phyloP scores from a whole-genome alignment of 2,329 filamentous ascomycete genomes.

The Lasiodiplodia citricola region DNA sequence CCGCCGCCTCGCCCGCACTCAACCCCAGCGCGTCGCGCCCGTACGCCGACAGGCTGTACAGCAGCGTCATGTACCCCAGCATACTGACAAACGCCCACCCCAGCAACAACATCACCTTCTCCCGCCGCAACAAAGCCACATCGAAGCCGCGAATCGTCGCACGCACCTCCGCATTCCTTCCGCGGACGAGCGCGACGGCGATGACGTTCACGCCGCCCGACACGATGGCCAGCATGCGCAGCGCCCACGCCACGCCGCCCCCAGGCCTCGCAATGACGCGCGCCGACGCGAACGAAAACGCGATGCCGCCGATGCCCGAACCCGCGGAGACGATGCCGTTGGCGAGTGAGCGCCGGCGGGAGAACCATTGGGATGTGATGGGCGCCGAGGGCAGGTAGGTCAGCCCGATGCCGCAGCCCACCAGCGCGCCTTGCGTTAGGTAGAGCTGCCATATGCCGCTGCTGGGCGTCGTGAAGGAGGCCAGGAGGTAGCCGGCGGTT shows the following conservation, averaged over 20 bases:
- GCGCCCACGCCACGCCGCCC: constrained; percentile 50
- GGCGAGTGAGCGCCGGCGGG: constrained; percentile 39
- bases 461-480: constrained; percentile 35
- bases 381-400: constrained; percentile 42
- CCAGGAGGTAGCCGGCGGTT: constrained; percentile 30
- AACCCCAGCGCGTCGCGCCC: constrained; percentile 50
- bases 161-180: not conserved
- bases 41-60: constrained; percentile 56
- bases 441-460: constrained; percentile 44
- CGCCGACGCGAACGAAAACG: constrained; percentile 34
- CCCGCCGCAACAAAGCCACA: constrained; percentile 29
- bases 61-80: constrained; percentile 55
- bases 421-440: constrained; percentile 38
- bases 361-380: constrained; percentile 47
- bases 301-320: constrained; percentile 42
- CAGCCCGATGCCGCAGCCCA: constrained; percentile 45
- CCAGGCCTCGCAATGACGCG: constrained; percentile 41
- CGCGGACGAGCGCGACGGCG: constrained; percentile 37
- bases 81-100: constrained; percentile 53
- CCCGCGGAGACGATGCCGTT: constrained; percentile 44
- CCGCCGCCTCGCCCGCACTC: constrained; percentile 44
- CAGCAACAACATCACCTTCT: constrained; percentile 45
- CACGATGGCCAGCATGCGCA: constrained; percentile 43
- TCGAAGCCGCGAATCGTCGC: not conserved
- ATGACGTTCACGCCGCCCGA: constrained; percentile 36